Conservation (phyloP, 305 asterid genomes). For the Fraxinus baroniana region DNA sequence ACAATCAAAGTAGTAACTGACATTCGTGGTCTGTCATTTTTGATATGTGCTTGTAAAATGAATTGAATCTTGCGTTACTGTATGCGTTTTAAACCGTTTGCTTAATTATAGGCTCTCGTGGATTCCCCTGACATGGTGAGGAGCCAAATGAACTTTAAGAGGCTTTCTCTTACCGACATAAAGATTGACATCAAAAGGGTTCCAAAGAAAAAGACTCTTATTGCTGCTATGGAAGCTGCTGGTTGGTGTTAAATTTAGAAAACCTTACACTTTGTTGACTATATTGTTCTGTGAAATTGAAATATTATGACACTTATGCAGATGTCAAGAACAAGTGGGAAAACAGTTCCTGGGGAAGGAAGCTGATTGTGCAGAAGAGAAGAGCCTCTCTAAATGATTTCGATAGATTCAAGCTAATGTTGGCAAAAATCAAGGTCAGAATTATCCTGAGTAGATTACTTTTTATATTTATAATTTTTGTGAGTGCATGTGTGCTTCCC, state of each 20-base stretch:
- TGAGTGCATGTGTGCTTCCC: neutral
- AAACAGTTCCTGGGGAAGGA: constrained; percentile 89
- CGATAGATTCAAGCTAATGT: constrained; percentile 72
- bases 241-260: constrained; percentile 38
- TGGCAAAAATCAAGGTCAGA: constrained; percentile 72
- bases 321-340: constrained; percentile 86
- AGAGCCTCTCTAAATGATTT: constrained; percentile 72
- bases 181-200: constrained; percentile 73
- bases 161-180: constrained; percentile 74
- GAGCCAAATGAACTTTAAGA: constrained; percentile 81
- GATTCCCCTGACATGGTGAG: constrained; percentile 86
- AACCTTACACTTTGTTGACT: neutral
- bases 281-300: neutral
- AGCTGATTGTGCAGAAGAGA: constrained; percentile 75
- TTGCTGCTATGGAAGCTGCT: constrained; percentile 86
- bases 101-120: constrained; percentile 63
- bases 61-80: neutral
- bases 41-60: neutral
- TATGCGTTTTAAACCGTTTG: neutral
- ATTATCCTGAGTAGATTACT: neutral
- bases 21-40: neutral
- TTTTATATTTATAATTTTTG: neutral
- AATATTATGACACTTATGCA: constrained; percentile 14
- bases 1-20: neutral
- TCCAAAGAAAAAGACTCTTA: constrained; percentile 66